A percentile compares a stretch with the other conserved stretches of the same genome.
Conservation (phyloP, 2,329 filamentous ascomycete species). For the Penicillium janthinellum region DNA sequence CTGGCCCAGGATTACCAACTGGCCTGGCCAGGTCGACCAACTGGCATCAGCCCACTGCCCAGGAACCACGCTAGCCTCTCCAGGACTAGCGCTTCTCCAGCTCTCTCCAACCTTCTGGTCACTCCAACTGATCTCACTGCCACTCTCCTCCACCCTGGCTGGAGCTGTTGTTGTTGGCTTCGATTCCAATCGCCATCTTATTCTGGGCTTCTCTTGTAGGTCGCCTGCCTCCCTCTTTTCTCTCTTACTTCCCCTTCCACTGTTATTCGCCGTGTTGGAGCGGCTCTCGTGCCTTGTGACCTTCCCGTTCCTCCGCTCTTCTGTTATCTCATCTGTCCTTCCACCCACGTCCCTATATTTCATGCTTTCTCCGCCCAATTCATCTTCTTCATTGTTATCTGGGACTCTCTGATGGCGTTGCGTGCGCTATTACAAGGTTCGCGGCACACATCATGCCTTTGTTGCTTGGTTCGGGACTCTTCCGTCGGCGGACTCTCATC, state of each 20-base stretch:
- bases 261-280: conserved; percentile 12
- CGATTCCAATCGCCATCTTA: conserved; percentile 18
- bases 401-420: conserved; percentile 13
- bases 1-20: neutral
- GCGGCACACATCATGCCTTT: conserved; percentile 20
- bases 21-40: neutral
- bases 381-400: conserved; percentile 13
- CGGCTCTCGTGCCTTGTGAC: conserved; percentile 15
- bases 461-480: conserved; percentile 15
- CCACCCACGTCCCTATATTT: conserved; percentile 9
- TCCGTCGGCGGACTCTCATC: conserved; percentile 16
- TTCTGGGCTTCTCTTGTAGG: conserved; percentile 48
- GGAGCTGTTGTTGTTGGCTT: conserved; percentile 12
- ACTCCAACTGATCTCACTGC: conserved; percentile 8
- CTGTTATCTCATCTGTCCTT: conserved; percentile 16
- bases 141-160: conserved; percentile 14
- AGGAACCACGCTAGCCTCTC: neutral
- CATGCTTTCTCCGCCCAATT: conserved; percentile 19
- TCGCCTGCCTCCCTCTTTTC: conserved; percentile 34
- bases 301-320: conserved; percentile 9
- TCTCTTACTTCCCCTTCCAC: conserved; percentile 21
- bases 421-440: conserved; percentile 22
- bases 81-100: conserved; percentile 13
- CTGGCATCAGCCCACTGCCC: neutral
- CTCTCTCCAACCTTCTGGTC: conserved; percentile 14